phyloP scores from a whole-genome alignment of 1,284 basidiomycete species.

The Boletus semigastroideus region DNA sequence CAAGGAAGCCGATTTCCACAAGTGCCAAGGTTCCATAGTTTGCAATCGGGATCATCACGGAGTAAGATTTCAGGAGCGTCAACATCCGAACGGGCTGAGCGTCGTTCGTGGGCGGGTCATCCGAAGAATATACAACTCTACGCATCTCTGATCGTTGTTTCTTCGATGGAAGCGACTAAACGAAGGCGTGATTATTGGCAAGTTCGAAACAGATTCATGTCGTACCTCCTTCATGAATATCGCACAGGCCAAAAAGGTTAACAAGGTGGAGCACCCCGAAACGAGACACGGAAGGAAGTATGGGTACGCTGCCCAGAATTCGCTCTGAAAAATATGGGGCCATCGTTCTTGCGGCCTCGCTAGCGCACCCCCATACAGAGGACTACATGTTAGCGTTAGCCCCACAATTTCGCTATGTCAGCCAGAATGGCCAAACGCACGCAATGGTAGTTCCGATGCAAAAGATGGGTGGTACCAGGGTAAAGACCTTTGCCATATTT shows the following conservation, averaged over 20 bases:
- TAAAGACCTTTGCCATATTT: slow-evolving; percentile 32
- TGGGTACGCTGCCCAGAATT: slow-evolving; percentile 53
- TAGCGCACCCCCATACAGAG: slow-evolving; percentile 48
- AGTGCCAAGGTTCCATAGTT: slow-evolving; percentile 69
- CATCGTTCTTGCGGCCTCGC: slow-evolving; percentile 48
- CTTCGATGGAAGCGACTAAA: slow-evolving; percentile 22
- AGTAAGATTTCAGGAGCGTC: slow-evolving; percentile 32
- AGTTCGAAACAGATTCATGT: slow-evolving; percentile 21
- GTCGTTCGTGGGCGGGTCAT: slow-evolving; percentile 2
- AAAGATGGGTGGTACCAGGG: slow-evolving; percentile 28
- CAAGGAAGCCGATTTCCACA: slow-evolving; percentile 63
- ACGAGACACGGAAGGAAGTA: slow-evolving; percentile 58
- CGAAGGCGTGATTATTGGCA: background rate
- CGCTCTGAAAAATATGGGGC: slow-evolving; percentile 41
- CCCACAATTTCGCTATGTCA: slow-evolving; percentile 26
- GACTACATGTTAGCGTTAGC: slow-evolving; percentile 50
- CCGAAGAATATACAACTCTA: background rate
- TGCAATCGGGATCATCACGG: slow-evolving; percentile 57
- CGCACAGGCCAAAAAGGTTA: slow-evolving; percentile 54
- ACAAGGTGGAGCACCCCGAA: slow-evolving; percentile 54
- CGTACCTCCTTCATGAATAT: slow-evolving; percentile 58
- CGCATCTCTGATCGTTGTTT: background rate
- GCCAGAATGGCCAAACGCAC: slow-evolving; percentile 15
- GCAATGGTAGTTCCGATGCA: slow-evolving; percentile 25
- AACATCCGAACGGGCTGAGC: slow-evolving; percentile 38